phyloP scores from a whole-genome alignment of 2,329 filamentous ascomycete species.

The Coniochaeta prunicola region DNA sequence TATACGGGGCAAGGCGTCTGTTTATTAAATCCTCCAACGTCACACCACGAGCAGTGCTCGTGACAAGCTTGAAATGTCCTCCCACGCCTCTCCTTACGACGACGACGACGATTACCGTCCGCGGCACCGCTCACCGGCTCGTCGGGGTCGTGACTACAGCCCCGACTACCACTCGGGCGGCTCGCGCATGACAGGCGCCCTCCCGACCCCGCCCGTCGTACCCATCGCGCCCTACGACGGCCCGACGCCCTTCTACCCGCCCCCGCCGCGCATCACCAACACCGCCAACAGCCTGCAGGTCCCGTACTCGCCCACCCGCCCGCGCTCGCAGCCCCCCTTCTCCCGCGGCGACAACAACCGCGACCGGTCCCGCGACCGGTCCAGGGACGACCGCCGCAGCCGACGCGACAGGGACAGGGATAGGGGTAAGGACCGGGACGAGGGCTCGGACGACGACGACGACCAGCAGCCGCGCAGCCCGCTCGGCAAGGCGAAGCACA shows the following conservation, averaged over 20 bases:
- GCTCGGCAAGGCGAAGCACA: constrained; percentile 30
- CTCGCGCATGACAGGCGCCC: constrained; percentile 7
- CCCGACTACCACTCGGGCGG: constrained; percentile 24
- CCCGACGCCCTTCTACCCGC: constrained; percentile 18
- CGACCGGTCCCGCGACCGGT: background rate
- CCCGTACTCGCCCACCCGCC: constrained; percentile 11
- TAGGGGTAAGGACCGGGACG: background rate
- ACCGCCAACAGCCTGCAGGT: background rate
- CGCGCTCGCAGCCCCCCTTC: constrained; percentile 25
- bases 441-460: background rate
- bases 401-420: constrained; percentile 3
- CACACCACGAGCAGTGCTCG: too few relatives aligned
- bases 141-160: constrained; percentile 13
- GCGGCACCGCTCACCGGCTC: constrained; percentile 2
- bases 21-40: background rate
- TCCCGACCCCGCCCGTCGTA: constrained; percentile 7
- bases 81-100: constrained; percentile 4
- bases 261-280: constrained; percentile 6
- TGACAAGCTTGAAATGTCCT: background rate
- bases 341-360: constrained; percentile 8
- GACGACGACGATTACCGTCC: constrained; percentile 6
- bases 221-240: constrained; percentile 15
- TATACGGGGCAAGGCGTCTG: background rate
- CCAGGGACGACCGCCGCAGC: constrained; percentile 1
- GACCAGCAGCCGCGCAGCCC: constrained; percentile 21